A percentile compares a stretch with the other conserved stretches of the same genome.
phyloP scores from a whole-genome alignment of 768 basidiomycete species.

The Rhodotorula paludigena region DNA sequence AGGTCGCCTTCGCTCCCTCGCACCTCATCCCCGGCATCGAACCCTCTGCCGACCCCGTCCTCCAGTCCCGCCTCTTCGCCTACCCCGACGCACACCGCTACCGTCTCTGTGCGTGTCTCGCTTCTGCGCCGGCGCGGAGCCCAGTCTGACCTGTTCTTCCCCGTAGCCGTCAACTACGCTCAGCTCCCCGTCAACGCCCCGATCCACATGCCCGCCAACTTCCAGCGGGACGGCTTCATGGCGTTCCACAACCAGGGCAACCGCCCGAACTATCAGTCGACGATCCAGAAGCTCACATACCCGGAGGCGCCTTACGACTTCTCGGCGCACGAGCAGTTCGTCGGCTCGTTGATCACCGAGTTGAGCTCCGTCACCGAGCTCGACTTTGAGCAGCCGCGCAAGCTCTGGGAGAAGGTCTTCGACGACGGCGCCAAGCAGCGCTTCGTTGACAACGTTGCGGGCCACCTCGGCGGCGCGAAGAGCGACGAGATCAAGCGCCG shows the following conservation, averaged over 20 bases:
- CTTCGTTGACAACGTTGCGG: conserved; percentile 50
- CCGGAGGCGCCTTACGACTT: conserved; percentile 42
- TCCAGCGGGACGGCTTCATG: conserved; percentile 75
- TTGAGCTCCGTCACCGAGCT: conserved; percentile 66
- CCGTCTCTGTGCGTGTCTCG: neutral
- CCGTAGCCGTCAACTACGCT: conserved; percentile 52
- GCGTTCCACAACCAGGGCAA: conserved; percentile 64
- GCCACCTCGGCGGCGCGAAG: conserved; percentile 45
- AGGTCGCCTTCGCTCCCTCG: conserved; percentile 77
- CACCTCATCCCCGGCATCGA: conserved; percentile 85
- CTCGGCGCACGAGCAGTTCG: conserved; percentile 65
- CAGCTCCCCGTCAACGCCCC: conserved; percentile 83
- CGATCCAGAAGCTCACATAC: conserved; percentile 68
- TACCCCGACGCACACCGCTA: conserved; percentile 56
- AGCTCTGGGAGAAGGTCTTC: conserved; percentile 49
- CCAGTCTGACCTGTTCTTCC: neutral
- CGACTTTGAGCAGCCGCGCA: conserved; percentile 47
- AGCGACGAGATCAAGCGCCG: conserved; percentile 45
- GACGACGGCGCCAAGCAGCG: conserved; percentile 45
- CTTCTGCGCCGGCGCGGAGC: conserved; percentile 24
- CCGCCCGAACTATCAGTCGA: conserved; percentile 82
- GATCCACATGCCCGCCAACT: conserved; percentile 68
- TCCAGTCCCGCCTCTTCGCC: conserved; percentile 90
- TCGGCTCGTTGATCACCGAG: conserved; percentile 57
- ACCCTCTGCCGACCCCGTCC: conserved; percentile 82